Base-by-base conservation (phyloP, 2,329 filamentous ascomycete genomes). In the Diatrype stigma region DNA sequence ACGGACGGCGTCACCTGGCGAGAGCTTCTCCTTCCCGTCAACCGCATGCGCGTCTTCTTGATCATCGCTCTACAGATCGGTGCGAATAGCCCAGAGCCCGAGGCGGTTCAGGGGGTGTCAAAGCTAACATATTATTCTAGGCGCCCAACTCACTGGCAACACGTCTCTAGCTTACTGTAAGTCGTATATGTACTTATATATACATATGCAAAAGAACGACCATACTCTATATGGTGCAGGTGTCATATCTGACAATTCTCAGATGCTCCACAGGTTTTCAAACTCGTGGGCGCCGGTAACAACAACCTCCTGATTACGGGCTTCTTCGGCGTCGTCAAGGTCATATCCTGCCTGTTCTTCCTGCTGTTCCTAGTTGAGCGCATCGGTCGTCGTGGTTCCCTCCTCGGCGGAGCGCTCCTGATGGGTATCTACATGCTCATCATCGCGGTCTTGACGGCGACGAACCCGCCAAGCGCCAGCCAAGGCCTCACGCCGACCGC, bases 301-400 rank as follows among this genome's bases (percentile, higher is more conserved):
- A 65, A 68, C 34, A 70, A 71, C 42, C 67, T 81, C 5, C 61
- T 81, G 1, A 60, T 81, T 7, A 79, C 76, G 0, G 77, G 74
- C 3, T 75, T 80, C 49, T 81, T 80, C 55, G 78, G 77, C 12
- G 74, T 73, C 2, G 67, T 80, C 52, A 81, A 81, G 57, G 76
- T 81, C 14, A 59, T 69, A 3, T 74, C 76, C 11, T 80, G 77
- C 50, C 65, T 71, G 0, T 50, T 71, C 17, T 81, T 81, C 48
- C 73, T 81, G n/a, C 53, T 79, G n/a, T 75, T 77, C 52, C 67
- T 81, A 38, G 73, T 77, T 0, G 78, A 81, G 51, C 70, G 73
- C 1, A 65, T 76, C 47, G 73, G 72, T 5, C 67, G 74, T 14
- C 67, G 72, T 3, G 64, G 67, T 8, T 61, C 75, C 11, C 63